These are phyloP conservation scores for Neonectria magnoliae DNA, from an alignment of 2,329 filamentous ascomycete species.

Conservation along the genomic window DNA sequence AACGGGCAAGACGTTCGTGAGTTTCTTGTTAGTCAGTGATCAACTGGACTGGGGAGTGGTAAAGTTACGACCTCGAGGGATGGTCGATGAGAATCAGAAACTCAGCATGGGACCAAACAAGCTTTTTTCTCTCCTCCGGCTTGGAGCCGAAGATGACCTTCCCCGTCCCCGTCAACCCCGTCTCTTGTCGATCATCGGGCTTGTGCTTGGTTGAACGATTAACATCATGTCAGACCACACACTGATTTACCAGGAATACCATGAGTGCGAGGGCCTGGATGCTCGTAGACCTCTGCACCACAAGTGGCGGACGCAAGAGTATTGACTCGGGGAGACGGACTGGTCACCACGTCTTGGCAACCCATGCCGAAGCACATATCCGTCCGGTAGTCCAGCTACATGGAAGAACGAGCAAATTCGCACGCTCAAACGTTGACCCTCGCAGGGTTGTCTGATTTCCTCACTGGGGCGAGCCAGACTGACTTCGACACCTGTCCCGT, in stretches of 20 bases:
- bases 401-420: not conserved
- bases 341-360: constrained; percentile 10
- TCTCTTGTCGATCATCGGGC: constrained; percentile 19
- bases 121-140: constrained; percentile 7
- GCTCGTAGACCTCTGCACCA: constrained; percentile 20
- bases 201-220: constrained; percentile 14
- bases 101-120: constrained; percentile 5
- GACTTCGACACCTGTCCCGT: not conserved
- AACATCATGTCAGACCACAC: constrained; percentile 14
- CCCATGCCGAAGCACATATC: not conserved
- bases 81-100: constrained; percentile 4
- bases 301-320: constrained; percentile 16
- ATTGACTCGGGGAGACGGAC: not conserved
- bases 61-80: constrained; percentile 6
- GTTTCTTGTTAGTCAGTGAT: not conserved
- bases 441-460: not conserved
- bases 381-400: not conserved
- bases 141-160: not conserved
- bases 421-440: not conserved
- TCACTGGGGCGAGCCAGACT: not conserved
- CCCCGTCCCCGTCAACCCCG: not conserved
- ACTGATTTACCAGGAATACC: not conserved
- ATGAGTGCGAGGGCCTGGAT: constrained; percentile 22
- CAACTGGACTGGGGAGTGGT: constrained; percentile 4
- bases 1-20: constrained; percentile 7